Evolutionary conservation across 1,284 basidiomycete genomes (phyloP).

Genomic region (Papiliotrema laurentii): DNA sequence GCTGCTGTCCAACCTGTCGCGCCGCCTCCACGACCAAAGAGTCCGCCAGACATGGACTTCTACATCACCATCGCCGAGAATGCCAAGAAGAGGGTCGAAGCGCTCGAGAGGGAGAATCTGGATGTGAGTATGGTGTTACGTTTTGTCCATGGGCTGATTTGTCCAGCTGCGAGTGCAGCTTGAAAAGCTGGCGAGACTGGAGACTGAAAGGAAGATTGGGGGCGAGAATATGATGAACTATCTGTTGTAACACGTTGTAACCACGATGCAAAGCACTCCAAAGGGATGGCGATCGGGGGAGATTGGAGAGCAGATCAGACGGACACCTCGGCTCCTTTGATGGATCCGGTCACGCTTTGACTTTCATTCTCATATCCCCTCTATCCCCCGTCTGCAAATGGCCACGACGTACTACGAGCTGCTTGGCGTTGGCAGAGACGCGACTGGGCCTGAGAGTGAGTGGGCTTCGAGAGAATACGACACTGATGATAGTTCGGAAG

Average conservation of each 20-base stretch:
- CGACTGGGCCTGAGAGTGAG: neutral
- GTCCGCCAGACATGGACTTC: conserved; percentile 7
- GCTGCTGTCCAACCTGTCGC: neutral
- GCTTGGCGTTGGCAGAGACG: neutral
- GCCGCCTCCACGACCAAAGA: conserved; percentile 1
- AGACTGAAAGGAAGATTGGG: neutral
- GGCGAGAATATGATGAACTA: no score
- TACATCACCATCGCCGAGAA: conserved; percentile 27
- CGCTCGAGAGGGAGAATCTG: conserved; percentile 34
- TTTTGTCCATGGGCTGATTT: neutral
- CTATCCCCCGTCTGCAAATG: no score
- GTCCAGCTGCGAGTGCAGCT: conserved; percentile 14
- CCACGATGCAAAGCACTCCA: no score
- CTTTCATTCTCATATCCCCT: no score
- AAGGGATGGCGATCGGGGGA: no score
- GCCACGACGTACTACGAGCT: neutral
- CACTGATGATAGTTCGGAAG: conserved; percentile 1
- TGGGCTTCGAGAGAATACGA: neutral
- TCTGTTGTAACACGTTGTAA: no score
- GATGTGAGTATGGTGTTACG: conserved; percentile 17
- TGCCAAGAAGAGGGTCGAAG: conserved; percentile 19
- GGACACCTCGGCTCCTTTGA: no score
- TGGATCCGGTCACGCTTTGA: no score
- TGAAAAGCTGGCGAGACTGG: conserved; percentile 1
- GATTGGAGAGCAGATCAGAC: no score